Percentiles rank a stretch among this genome's conserved stretches.
These are phyloP conservation scores for Alternaria triticimaculans DNA, from an alignment of 2,329 filamentous ascomycete genomes.

Conservation along the genomic window DNA sequence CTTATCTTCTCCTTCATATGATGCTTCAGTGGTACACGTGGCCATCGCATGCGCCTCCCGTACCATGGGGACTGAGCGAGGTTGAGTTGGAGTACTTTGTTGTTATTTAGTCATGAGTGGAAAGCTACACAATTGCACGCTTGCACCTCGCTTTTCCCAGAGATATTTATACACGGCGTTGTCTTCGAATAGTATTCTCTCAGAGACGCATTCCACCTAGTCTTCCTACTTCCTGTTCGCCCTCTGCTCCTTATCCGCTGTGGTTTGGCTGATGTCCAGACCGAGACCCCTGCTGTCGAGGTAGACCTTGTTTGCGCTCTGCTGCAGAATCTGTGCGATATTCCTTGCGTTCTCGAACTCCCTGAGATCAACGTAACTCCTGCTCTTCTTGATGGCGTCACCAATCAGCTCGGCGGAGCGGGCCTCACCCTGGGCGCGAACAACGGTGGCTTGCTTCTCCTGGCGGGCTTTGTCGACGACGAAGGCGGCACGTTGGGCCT, in stretches of 20 bases:
- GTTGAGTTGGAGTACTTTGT: constrained; percentile 11
- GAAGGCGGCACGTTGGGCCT: constrained; percentile 96
- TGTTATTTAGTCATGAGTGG: constrained; percentile 42
- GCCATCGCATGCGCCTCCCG: background rate
- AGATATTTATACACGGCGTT: constrained; percentile 35
- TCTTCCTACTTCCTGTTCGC: constrained; percentile 26
- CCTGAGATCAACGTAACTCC: constrained; percentile 94
- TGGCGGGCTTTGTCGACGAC: constrained; percentile 98
- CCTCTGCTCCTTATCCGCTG: constrained; percentile 49
- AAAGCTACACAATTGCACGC: constrained; percentile 35
- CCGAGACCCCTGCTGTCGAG: constrained; percentile 90
- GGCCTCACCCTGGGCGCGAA: constrained; percentile 98
- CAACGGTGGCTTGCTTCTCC: constrained; percentile 99
- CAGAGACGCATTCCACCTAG: background rate
- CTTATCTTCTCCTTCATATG: background rate
- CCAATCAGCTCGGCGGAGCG: constrained; percentile 97
- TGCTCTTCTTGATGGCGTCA: constrained; percentile 99
- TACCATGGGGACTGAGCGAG: background rate
- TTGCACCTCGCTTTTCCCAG: constrained; percentile 22
- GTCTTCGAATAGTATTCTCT: constrained; percentile 1
- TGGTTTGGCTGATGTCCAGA: constrained; percentile 73
- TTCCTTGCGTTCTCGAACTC: constrained; percentile 95
- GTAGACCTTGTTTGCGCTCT: constrained; percentile 91
- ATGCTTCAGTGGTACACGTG: too few species aligned
- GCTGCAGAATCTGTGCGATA: constrained; percentile 88